phyloP scores from a whole-genome alignment of 257 asterid species.

The Coffea canephora region DNA sequence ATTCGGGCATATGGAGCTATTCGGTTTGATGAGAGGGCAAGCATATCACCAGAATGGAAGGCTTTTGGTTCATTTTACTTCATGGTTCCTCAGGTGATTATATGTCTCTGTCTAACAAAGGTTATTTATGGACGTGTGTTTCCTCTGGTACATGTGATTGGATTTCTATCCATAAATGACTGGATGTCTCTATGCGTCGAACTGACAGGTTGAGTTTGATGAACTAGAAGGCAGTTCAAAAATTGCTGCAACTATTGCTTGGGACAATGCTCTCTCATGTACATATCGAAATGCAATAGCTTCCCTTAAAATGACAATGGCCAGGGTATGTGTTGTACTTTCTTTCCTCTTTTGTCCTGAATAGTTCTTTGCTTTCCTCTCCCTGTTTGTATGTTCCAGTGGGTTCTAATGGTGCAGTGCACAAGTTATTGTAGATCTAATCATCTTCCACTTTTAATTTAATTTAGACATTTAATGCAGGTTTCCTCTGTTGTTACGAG shows the following conservation, averaged over 20 bases:
- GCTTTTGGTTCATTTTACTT: constrained; percentile 90
- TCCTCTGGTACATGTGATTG: background rate
- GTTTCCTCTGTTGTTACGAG: constrained; percentile 49
- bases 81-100: constrained; percentile 84
- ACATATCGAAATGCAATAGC: constrained; percentile 65
- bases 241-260: constrained; percentile 87
- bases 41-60: constrained; percentile 73
- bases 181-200: constrained; percentile 9
- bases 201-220: constrained; percentile 80
- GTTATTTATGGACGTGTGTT: background rate
- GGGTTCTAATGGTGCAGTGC: background rate
- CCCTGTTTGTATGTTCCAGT: background rate
- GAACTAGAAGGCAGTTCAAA: constrained; percentile 89
- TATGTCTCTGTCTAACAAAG: background rate
- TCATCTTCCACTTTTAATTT: background rate
- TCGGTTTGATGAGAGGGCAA: constrained; percentile 70
- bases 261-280: constrained; percentile 77
- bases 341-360: constrained; percentile 1
- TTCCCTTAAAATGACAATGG: constrained; percentile 65
- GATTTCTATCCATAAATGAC: background rate
- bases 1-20: constrained; percentile 96
- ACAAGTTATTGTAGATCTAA: background rate
- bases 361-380: background rate
- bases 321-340: constrained; percentile 42
- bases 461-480: constrained; percentile 37